Conservation (phyloP, 139 green algal genomes). For the Tetradesmus obliquus region DNA sequence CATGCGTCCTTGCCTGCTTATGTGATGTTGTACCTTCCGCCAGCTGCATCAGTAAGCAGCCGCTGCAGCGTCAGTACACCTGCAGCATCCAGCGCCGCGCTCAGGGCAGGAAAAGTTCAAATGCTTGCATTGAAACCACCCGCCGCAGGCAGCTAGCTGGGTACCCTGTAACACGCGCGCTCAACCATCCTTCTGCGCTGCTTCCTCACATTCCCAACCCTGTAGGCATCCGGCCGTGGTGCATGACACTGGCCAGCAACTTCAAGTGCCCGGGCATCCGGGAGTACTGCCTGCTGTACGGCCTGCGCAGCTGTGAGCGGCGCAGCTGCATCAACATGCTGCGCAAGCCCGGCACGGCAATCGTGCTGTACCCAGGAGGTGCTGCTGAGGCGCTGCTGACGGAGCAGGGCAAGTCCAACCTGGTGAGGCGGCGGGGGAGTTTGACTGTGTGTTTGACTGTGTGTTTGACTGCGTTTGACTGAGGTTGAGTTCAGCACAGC, state of each 20-base stretch:
- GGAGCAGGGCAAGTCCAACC: conserved; percentile 27
- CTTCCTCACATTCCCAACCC: background rate
- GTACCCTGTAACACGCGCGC: too few relatives aligned
- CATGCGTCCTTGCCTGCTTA: too few relatives aligned
- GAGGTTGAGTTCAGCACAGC: too few relatives aligned
- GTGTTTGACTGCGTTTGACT: too few relatives aligned
- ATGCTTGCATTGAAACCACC: background rate
- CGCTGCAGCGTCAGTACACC: too few relatives aligned
- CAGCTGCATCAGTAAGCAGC: too few relatives aligned
- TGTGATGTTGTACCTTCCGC: too few relatives aligned
- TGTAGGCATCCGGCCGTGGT: conserved; percentile 52
- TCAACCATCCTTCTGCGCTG: background rate
- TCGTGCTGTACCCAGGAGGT: conserved; percentile 51
- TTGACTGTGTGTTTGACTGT: too few relatives aligned
- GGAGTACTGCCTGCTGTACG: conserved; percentile 66
- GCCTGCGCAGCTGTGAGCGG: conserved; percentile 48
- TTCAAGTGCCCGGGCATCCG: conserved; percentile 65
- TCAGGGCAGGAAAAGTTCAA: too few relatives aligned
- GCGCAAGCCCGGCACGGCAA: conserved; percentile 18
- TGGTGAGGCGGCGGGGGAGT: background rate
- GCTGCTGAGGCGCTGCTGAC: conserved; percentile 38
- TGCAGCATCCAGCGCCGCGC: too few relatives aligned
- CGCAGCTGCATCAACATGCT: conserved; percentile 29
- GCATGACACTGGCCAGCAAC: conserved; percentile 63
- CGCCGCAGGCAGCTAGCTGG: too few relatives aligned